These are phyloP conservation scores for Stevia rebaudiana DNA, from an alignment of 140 eudicot species.

Conservation along the genomic window DNA sequence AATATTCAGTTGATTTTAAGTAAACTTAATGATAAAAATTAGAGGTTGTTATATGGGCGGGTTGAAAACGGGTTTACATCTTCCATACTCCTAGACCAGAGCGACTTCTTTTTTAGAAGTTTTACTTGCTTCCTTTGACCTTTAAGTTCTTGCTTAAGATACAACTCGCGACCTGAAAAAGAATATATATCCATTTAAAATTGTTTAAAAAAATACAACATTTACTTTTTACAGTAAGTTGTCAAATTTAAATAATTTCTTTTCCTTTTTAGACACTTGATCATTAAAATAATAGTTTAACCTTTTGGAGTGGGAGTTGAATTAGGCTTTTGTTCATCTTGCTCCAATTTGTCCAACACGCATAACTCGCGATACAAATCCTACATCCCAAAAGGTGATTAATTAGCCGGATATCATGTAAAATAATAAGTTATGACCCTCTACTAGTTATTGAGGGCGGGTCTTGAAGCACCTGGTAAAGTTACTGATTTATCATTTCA, in stretches of 20 bases:
- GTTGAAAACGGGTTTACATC: slow-evolving; percentile 46
- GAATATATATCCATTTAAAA: background rate
- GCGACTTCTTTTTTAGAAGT: slow-evolving; percentile 67
- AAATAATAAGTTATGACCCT: background rate
- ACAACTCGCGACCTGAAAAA: slow-evolving; percentile 41
- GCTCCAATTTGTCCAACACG: slow-evolving; percentile 54
- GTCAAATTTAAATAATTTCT: background rate
- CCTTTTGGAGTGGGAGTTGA: slow-evolving; percentile 39
- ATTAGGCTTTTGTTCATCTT: slow-evolving; percentile 43
- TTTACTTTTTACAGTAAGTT: background rate
- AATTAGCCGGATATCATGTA: slow-evolving; percentile 7
- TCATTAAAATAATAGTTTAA: slow-evolving; percentile 8
- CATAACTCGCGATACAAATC: slow-evolving; percentile 67
- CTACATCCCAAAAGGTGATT: slow-evolving; percentile 32
- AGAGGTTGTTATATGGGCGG: background rate
- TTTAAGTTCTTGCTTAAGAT: slow-evolving; percentile 50
- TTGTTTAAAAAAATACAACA: no score
- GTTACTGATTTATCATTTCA: background rate
- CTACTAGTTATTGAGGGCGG: background rate
- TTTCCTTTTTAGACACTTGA: slow-evolving; percentile 7
- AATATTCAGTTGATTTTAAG: background rate
- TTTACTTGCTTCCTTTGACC: slow-evolving; percentile 61
- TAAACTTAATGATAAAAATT: slow-evolving; percentile 2
- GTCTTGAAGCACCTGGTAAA: no score
- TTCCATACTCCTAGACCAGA: slow-evolving; percentile 89